Evolutionary conservation across 257 asterid species (phyloP), one percentile per base, ranked within the genome.

Genomic region (Salvia rosmarinus): DNA sequence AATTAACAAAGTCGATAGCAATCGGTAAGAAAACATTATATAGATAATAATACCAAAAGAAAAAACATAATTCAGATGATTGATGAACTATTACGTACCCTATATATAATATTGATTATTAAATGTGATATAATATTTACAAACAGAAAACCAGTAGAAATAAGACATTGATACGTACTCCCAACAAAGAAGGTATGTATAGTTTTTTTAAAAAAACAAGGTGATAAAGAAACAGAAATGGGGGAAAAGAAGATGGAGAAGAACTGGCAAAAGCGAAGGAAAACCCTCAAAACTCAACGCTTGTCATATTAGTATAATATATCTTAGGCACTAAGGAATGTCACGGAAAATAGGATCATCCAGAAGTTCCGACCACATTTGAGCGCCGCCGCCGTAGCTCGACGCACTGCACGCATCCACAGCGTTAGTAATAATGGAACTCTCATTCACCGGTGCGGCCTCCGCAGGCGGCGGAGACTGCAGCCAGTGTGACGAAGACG

Each of bases 291-390:
- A 42, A 59, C 75, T 72, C 70, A 30, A 62, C 47, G 66, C 52
- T 57, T 35, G 34, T 23, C 40, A 9, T 2, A 19, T 11, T 30
- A 61, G 8, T 58, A 28, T 58, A 57, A 17, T 19, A 19, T 58
- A 11, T 2, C 47, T 43, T 16, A 28, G 58, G 39, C 25, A 57
- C 72, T 81, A 83, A 51, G 80, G 79, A 80, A 86, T 79, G 70
- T 82, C 90, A 58, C 78, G 84, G 70, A 89, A 89, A 3, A 91
- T 75, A 40, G 96, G 85, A 70, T 87, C 92, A 34, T 87, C 95
- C 70, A 89, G 75, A 37, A 84, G 80, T 0, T 88, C 95, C 21
- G 95, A 82, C 96, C 97, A 91, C 73, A 84, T 69, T n/a, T 82
- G 83, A 65, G 81, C 75, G 37, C 79, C 74, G 62, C 74, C 74